Base-by-base conservation (phyloP, 257 asterid genomes). In the Perilla frutescens region DNA sequence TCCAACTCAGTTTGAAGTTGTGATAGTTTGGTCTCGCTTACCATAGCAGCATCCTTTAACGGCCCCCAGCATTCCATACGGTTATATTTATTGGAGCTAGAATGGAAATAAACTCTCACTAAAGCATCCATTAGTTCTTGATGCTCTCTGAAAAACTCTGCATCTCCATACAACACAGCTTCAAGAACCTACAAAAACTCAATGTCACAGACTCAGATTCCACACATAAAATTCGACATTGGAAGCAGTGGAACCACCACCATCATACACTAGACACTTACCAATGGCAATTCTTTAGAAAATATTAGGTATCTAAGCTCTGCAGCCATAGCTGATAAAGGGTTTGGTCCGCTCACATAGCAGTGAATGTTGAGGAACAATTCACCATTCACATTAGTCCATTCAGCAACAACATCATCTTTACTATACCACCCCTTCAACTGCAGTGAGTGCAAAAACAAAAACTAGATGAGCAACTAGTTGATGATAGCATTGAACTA, bases 271-370 rank as follows among this genome's bases (percentile, higher is more conserved):
- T 10, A 62, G 7, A n/a, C 54, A 75, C 84, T 82, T 73, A 91
- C 98, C 90, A 93, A 43, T 50, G 98, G 96, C 88, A 93, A 68
- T 76, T 93, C 98, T 83, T 93, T 91, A 74, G 98, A 91, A 90
- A 93, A 91, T 10, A 93, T 91, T 54, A 88, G 90, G 89, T 93
- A 93, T 80, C 98, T 84, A 39, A 91, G 80, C 76, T 91, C 98
- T n/a, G 98, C 98, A 72, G 96, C 83, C 74, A 91, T 49, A 71
- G 90, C 94, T 2, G 83, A 86, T 9, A 87, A 68, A 56, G 89
- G 77, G 82, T 91, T 84, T 1, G 91, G 92, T 66, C 97, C 97
- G 7, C 95, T 91, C 59, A 91, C 97, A 51, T 84, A 88, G 75
- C 98, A 91, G 76, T 93, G 98, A 74, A 93, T 89, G 68, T 91